Evolutionary conservation across 805 yeast species (phyloP).

Genomic region (Ogataea wickerhamii): DNA sequence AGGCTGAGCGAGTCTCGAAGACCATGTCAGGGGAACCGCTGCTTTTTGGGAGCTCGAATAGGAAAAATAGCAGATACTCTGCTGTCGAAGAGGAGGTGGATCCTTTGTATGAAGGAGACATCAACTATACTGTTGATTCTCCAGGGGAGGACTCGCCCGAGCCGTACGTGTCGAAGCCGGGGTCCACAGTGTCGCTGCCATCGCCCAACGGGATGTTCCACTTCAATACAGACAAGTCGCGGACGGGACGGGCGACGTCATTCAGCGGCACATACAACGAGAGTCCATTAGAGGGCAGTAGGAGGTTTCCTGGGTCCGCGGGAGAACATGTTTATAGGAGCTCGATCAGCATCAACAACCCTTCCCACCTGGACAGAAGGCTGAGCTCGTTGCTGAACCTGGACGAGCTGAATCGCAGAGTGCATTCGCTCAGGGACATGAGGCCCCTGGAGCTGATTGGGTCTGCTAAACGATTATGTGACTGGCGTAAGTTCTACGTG

Average conservation of each 20-base stretch:
- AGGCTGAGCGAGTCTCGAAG: no score
- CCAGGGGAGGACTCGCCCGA: constrained; percentile 1
- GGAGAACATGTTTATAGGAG: constrained; percentile 2
- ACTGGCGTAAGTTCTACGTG: constrained; percentile 37
- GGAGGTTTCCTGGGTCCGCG: background rate
- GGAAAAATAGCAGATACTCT: background rate
- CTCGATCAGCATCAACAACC: constrained; percentile 21
- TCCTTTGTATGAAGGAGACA: constrained; percentile 11
- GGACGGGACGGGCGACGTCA: constrained; percentile 7
- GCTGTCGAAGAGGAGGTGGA: constrained; percentile 6
- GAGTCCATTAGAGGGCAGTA: background rate
- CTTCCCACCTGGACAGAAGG: constrained; percentile 19
- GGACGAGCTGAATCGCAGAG: constrained; percentile 21
- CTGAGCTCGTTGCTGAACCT: constrained; percentile 21
- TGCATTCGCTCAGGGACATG: constrained; percentile 37
- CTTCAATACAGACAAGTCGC: background rate
- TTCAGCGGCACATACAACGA: constrained; percentile 8
- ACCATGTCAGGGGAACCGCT: background rate
- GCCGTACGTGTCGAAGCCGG: constrained; percentile 2
- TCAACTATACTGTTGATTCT: constrained; percentile 5
- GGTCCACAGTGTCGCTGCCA: constrained; percentile 15
- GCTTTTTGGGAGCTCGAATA: background rate
- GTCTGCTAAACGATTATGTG: constrained; percentile 29
- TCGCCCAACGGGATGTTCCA: constrained; percentile 14
- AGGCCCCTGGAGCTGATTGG: constrained; percentile 50